Conservation (phyloP, 768 basidiomycete genomes). For the Agrocybe praecox region DNA sequence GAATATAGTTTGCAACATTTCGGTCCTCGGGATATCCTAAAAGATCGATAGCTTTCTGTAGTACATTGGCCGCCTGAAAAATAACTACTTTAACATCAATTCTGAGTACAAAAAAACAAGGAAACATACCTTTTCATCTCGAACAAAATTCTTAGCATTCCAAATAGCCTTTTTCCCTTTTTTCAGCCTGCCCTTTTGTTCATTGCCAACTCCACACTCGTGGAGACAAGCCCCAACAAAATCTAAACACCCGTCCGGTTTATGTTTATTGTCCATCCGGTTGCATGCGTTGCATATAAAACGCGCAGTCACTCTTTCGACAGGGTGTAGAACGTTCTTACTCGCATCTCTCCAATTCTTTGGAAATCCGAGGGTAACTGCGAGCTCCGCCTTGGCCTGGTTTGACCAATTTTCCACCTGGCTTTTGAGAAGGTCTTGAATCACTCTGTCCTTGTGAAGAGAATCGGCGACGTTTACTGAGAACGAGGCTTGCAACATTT, state of each 20-base stretch:
- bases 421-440: slow-evolving; percentile 21
- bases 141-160: slow-evolving; percentile 54
- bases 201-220: slow-evolving; percentile 40
- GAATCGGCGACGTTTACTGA: slow-evolving; percentile 14
- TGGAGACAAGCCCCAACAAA: slow-evolving; percentile 64
- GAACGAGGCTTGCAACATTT: slow-evolving; percentile 29
- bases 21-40: slow-evolving; percentile 28
- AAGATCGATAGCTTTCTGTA: slow-evolving; percentile 34
- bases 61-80: not conserved
- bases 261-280: slow-evolving; percentile 31
- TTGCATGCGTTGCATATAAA: slow-evolving; percentile 61
- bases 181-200: slow-evolving; percentile 24
- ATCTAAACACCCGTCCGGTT: slow-evolving; percentile 49
- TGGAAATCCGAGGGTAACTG: slow-evolving; percentile 47
- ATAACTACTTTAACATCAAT: not conserved
- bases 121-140: slow-evolving; percentile 55
- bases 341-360: slow-evolving; percentile 52
- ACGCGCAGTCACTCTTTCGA: slow-evolving; percentile 57
- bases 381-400: slow-evolving; percentile 44
- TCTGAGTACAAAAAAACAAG: not conserved
- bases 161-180: slow-evolving; percentile 36
- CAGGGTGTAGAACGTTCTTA: slow-evolving; percentile 50
- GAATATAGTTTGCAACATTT: slow-evolving; percentile 24
- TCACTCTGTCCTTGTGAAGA: slow-evolving; percentile 28
- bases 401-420: slow-evolving; percentile 54